Base-by-base conservation (phyloP, 164 flowering plant species). In the Vitis riparia region DNA sequence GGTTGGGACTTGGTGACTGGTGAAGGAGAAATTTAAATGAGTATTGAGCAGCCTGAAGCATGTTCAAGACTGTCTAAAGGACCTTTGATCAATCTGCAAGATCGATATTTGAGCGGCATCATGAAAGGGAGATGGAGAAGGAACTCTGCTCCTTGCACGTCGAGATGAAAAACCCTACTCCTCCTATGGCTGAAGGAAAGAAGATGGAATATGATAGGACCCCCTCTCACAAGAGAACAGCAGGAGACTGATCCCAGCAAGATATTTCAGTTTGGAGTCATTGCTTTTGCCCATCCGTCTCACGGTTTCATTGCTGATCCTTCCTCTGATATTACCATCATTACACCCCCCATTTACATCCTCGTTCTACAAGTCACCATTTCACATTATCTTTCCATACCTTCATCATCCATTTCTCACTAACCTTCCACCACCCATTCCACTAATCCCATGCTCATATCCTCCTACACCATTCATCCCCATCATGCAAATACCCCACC, bases 341-440 rank as follows among this genome's bases (percentile, higher is more conserved):
- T 79, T 93, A 87, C 98, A 3, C 97, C 97, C 4, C 98, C 98
- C 8, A 97, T 97, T 0, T 82, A 85, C 73, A 61, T 93, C 91
- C 71, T 93, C 82, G 83, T 93, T 17, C 70, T 93, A 77, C 78
- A 19, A 19, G 1, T 19, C 19, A 19, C 19, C 19, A 19, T 19
- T 19, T 17, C 17, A 17, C 17, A 17, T 17, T 17, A 17, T 17
- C 17, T 17, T 17, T 17, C 17, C 17, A 17, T 17, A 17, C 17
- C 17, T 17, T 17, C 17, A 17, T 17, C 17, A 17, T 17, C 17
- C 17, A 17, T 17, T 17, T 17, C 17, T 17, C 17, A 17, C 17
- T 17, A 17, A 17, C 17, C 17, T 17, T 17, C 17, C 17, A 17
- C 17, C 17, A 17, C 17, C 17, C 17, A 17, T 17, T 17, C 17